These are phyloP conservation scores for Fusarium neocosmosporiellum DNA, from an alignment of 2,329 filamentous ascomycete genomes.

Conservation along the genomic window DNA sequence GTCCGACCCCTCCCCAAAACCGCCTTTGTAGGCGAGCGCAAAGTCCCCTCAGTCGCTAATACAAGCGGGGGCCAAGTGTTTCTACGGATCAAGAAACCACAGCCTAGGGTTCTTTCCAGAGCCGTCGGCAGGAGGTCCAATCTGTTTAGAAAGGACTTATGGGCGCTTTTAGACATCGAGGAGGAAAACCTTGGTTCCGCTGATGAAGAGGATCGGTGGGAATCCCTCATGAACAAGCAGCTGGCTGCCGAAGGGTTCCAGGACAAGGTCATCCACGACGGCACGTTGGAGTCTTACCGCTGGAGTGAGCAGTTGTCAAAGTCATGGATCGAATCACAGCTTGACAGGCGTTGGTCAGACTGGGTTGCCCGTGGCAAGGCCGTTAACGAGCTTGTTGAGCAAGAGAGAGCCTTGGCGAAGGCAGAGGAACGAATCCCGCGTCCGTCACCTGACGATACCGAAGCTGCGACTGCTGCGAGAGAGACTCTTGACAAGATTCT, in stretches of 20 bases:
- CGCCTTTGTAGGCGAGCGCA: slow-evolving; percentile 51
- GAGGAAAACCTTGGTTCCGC: slow-evolving; percentile 50
- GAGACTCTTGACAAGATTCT: slow-evolving; percentile 26
- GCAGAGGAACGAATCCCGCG: slow-evolving; percentile 29
- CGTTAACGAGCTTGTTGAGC: slow-evolving; percentile 53
- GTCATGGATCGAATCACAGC: slow-evolving; percentile 46
- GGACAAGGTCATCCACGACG: slow-evolving; percentile 5
- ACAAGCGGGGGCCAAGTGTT: slow-evolving; percentile 70
- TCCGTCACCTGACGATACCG: not conserved
- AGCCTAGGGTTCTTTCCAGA: slow-evolving; percentile 68
- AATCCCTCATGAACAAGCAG: slow-evolving; percentile 49
- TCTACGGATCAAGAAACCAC: slow-evolving; percentile 73
- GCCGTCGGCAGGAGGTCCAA: slow-evolving; percentile 65
- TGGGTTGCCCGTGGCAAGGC: slow-evolving; percentile 55
- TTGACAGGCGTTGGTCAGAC: slow-evolving; percentile 51
- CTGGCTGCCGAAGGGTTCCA: slow-evolving; percentile 30
- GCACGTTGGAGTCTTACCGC: slow-evolving; percentile 43
- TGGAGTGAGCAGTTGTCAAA: slow-evolving; percentile 46
- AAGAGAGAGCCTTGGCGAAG: slow-evolving; percentile 49
- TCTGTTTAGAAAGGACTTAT: slow-evolving; percentile 55
- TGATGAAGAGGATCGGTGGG: slow-evolving; percentile 62
- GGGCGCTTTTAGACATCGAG: slow-evolving; percentile 51
- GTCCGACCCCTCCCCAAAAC: slow-evolving; percentile 60
- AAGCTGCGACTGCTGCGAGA: not conserved
- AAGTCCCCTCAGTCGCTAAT: slow-evolving; percentile 67